These are phyloP conservation scores for Cryphonectria carpinicola DNA, from an alignment of 2,329 filamentous ascomycete genomes.

Conservation along the genomic window DNA sequence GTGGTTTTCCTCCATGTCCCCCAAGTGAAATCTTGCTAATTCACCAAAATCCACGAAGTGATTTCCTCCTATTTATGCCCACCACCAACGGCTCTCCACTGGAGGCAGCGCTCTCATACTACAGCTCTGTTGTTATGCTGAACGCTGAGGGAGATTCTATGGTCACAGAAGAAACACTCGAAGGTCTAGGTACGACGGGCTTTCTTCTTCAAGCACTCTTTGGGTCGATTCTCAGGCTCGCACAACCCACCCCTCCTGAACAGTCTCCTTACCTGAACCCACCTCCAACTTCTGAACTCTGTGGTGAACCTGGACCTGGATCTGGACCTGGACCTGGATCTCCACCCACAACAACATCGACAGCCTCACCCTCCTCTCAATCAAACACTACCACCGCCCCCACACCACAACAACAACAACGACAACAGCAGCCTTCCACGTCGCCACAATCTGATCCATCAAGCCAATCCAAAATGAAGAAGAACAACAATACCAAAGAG, in stretches of 20 bases:
- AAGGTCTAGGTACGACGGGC: slow-evolving; percentile 88
- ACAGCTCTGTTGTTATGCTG: slow-evolving; percentile 84
- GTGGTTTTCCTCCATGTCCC: neutral
- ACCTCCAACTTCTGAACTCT: slow-evolving; percentile 4
- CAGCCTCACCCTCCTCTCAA: slow-evolving; percentile 17
- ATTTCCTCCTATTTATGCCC: slow-evolving; percentile 92
- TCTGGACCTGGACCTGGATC: slow-evolving; percentile 2
- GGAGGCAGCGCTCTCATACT: slow-evolving; percentile 85
- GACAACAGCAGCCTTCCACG: slow-evolving; percentile 22
- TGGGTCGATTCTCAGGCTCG: slow-evolving; percentile 74
- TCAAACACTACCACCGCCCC: neutral
- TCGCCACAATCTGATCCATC: slow-evolving; percentile 26
- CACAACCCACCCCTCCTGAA: slow-evolving; percentile 40
- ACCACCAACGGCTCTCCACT: slow-evolving; percentile 68
- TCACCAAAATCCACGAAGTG: slow-evolving; percentile 52
- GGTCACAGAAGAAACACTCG: slow-evolving; percentile 85
- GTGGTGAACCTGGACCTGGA: slow-evolving; percentile 23
- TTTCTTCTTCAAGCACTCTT: slow-evolving; percentile 75
- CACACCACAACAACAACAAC: neutral
- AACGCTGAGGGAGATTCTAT: slow-evolving; percentile 93
- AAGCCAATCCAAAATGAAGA: neutral
- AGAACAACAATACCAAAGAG: neutral
- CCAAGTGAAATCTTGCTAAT: slow-evolving; percentile 2
- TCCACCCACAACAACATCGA: slow-evolving; percentile 4
- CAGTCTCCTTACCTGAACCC: slow-evolving; percentile 27